Base-by-base conservation (phyloP, 1,284 basidiomycete species). In the Ustilago loliicola region DNA sequence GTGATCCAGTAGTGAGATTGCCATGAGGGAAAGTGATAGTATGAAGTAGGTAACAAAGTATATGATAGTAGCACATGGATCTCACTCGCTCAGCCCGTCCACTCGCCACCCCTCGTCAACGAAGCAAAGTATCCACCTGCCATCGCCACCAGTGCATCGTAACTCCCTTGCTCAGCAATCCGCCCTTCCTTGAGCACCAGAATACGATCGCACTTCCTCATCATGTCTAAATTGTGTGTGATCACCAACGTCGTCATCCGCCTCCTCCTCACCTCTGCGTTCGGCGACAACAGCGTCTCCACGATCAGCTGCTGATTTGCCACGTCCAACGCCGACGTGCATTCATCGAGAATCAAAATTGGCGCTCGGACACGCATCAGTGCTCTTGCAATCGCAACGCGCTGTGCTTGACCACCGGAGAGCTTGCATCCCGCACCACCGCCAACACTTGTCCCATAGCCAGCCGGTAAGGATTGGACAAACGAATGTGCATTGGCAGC, bases 381-480 rank as follows among this genome's bases (percentile, higher is more conserved):
- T 0, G 95, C 95, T 2, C 96, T 90, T 0, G 96, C 96, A 77
- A 98, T 95, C 82, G 93, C 93, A 9, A 99, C 87, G 3, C 96
- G 90, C 87, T 99, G 96, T 2, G 93, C 94, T 86, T 99, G 96
- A 1, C 96, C 96, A 34, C 96, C 96, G 0, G 94, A 96, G 66
- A 98, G 91, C 56, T 95, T 90, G 19, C 90, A 88, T 30, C 61
- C 55, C 0, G 94, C 95, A 84, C 95, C 94, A 87, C 96, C 94
- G 53, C 96, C 96, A 1, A 98, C 89, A 62, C 89, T 86, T 0
- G 95, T 97, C 54, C 93, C 91, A 88, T 98, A 98, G 0, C 92
- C 93, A 27, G 92, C 88, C 0, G 94, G 93, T 0, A 98, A 89
- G 7, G 89, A 87, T 88, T 90, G 89, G 84, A 98, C 91, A 87